Base-by-base conservation (phyloP, 345 rosid species). In the Gossypium stocksii region DNA sequence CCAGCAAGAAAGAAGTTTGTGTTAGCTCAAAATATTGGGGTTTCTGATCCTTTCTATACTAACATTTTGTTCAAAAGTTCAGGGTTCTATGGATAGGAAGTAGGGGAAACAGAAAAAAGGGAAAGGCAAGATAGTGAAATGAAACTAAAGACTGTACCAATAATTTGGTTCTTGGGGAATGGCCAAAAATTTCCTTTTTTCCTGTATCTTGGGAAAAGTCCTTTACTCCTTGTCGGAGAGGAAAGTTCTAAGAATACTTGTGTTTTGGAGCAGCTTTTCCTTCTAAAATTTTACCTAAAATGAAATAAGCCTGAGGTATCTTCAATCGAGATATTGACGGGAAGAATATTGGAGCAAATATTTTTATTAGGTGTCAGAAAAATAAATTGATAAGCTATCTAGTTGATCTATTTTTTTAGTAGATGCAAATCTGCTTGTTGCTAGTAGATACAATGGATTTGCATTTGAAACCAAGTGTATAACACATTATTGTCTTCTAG, bases 401-500 rank as follows among this genome's bases (percentile, higher is more conserved):
- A 27, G 15, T 51, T 14, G 3, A 69, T 29, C 34, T 9, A 8
- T 27, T 23, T 23, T 34, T 49, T 25, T 49, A 12, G 17, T 16
- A 68, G 8, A 68, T 25, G 58, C 56, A 15, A 48, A 49, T 49
- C 20, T 15, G 44, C 58, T 9, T 17, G 2, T 68, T 68, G 57
- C 58, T 49, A 25, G 58, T 49, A 7, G 58, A 49, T 29, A 3
- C 25, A 34, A 34, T 49, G 38, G 20, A 16, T 68, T 68, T 49
- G 44, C 72, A 68, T 68, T 68, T 49, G 20, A 68, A 68, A 15
- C 34, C 8, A 48, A 7, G 72, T 68, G 72, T 25, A 23, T 49
- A 9, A 9, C 58, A 68, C 23, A 9, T 20, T 66, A 43, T 29
- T 16, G 15, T 65, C 12, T 43, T 65, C n/a, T 44, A 20, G 70